Conservation (phyloP, 1,284 basidiomycete species). For the Tilletia horrida region DNA sequence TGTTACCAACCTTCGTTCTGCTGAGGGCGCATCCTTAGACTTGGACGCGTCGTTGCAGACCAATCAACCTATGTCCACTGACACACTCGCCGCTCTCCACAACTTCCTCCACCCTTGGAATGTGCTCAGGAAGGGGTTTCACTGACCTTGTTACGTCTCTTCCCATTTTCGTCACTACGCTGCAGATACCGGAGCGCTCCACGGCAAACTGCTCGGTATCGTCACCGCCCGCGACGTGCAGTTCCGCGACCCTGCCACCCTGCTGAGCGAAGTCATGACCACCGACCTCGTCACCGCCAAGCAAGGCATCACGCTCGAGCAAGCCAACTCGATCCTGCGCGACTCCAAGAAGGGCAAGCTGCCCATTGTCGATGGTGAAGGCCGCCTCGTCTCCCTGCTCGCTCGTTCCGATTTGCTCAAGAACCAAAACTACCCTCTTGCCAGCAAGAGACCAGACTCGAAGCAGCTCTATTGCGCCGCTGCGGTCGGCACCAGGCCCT, state of each 20-base stretch:
- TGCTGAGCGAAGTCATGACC: constrained; percentile 88
- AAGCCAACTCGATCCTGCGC: constrained; percentile 92
- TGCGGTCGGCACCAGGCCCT: constrained; percentile 88
- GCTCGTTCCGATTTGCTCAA: constrained; percentile 90
- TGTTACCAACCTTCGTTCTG: constrained; percentile 79
- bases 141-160: not conserved
- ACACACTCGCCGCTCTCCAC: constrained; percentile 23
- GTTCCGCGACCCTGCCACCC: constrained; percentile 71
- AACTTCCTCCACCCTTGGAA: not conserved
- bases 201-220: constrained; percentile 87
- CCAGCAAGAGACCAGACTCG: constrained; percentile 82
- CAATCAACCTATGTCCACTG: constrained; percentile 57
- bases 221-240: constrained; percentile 95
- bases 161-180: constrained; percentile 10
- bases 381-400: constrained; percentile 47
- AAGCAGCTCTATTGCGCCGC: constrained; percentile 98
- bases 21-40: constrained; percentile 67
- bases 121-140: not conserved
- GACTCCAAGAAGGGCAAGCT: constrained; percentile 98
- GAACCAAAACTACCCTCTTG: constrained; percentile 94
- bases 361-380: constrained; percentile 57
- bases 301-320: constrained; percentile 65
- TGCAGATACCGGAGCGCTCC: constrained; percentile 79
- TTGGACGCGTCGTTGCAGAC: constrained; percentile 70
- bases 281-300: constrained; percentile 50